These are phyloP conservation scores for Volutella citrinella DNA, from an alignment of 2,329 filamentous ascomycete species.

Conservation along the genomic window DNA sequence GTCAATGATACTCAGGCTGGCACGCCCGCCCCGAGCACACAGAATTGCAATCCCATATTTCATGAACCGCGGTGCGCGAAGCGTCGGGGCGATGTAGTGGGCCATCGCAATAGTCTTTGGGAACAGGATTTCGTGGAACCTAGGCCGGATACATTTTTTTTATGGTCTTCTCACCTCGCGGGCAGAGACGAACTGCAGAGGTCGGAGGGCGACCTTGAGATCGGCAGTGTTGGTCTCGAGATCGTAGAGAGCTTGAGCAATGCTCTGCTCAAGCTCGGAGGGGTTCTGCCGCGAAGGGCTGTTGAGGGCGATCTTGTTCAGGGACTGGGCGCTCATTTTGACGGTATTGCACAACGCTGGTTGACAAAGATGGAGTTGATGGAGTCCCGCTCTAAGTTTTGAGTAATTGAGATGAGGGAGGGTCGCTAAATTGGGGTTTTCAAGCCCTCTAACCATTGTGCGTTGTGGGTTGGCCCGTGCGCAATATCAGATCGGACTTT, in stretches of 20 bases:
- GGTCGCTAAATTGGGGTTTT: conserved; percentile 42
- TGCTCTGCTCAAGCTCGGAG: conserved; percentile 95
- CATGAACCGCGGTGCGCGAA: conserved; percentile 18
- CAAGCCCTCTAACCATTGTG: conserved; percentile 28
- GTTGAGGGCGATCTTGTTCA: conserved; percentile 99
- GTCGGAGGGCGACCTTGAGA: conserved; percentile 92
- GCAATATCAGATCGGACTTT: too few species aligned
- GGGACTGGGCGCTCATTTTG: conserved; percentile 65
- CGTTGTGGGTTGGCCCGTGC: conserved; percentile 18
- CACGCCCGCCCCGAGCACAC: conserved; percentile 26
- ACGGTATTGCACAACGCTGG: conserved; percentile 39
- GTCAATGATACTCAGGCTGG: conserved; percentile 38
- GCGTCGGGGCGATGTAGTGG: conserved; percentile 25
- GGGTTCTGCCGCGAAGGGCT: conserved; percentile 94
- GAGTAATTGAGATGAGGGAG: conserved; percentile 18
- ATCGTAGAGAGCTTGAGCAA: conserved; percentile 96
- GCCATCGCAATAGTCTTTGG: conserved; percentile 35
- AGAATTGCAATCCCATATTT: conserved; percentile 12
- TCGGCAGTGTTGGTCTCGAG: conserved; percentile 99
- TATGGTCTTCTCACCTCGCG: conserved; percentile 82
- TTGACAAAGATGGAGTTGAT: conserved; percentile 27
- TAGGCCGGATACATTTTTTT: conserved; percentile 19
- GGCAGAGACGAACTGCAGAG: conserved; percentile 98
- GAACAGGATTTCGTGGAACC: conserved; percentile 42
- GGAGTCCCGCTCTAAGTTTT: conserved; percentile 28